Evolutionary conservation across 805 yeast genomes (phyloP).

Genomic region (Sungouiella blattae): DNA sequence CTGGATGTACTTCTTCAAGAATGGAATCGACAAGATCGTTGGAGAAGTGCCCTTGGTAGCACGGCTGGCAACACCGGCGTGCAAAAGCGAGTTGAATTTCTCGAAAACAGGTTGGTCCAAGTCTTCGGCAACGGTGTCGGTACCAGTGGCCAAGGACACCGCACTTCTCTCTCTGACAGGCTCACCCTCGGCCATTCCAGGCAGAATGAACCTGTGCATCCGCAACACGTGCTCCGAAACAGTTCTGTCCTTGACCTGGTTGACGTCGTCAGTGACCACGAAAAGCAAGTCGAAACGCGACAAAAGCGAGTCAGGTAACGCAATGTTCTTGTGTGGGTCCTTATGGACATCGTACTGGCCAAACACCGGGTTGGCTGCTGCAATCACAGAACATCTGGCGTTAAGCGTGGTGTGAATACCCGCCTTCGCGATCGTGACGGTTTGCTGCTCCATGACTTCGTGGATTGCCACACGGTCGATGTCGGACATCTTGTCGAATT

Average conservation of each 20-base stretch:
- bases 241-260: conserved; percentile 76
- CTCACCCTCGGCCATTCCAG: conserved; percentile 87
- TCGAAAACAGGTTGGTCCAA: conserved; percentile 72
- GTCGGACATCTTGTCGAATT: conserved; percentile 97
- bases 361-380: conserved; percentile 96
- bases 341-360: conserved; percentile 96
- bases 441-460: conserved; percentile 99
- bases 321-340: conserved; percentile 95
- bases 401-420: conserved; percentile 96
- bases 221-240: conserved; percentile 92
- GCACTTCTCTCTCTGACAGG: conserved; percentile 79
- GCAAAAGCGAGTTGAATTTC: conserved; percentile 75
- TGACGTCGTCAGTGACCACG: conserved; percentile 93
- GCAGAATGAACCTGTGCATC: conserved; percentile 86
- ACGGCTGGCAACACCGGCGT: conserved; percentile 60
- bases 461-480: conserved; percentile 96
- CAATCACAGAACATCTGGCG: conserved; percentile 94
- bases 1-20: conserved; percentile 87
- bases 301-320: conserved; percentile 90
- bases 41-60: conserved; percentile 23
- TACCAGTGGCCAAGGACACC: conserved; percentile 80
- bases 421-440: conserved; percentile 96
- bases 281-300: conserved; percentile 96
- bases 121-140: conserved; percentile 43
- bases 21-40: conserved; percentile 62